These are phyloP conservation scores for Penicillium sp. DNA, from an alignment of 2,329 filamentous ascomycete genomes.

Conservation along the genomic window DNA sequence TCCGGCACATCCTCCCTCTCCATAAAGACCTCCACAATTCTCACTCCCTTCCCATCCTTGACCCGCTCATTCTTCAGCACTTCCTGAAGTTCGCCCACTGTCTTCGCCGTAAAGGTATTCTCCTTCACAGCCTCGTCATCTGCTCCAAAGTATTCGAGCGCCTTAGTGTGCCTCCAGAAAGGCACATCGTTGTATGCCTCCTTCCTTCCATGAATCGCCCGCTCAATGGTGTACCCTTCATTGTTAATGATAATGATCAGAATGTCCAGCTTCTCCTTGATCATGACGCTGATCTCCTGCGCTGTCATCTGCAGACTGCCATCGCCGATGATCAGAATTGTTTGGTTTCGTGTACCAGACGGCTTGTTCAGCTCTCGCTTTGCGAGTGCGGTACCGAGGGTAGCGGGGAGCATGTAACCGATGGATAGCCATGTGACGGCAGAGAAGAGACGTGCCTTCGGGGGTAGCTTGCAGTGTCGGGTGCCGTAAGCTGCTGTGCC, in stretches of 20 bases:
- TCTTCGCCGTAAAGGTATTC: conserved; percentile 44
- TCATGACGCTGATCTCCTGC: conserved; percentile 65
- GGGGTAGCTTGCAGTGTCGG: conserved; percentile 52
- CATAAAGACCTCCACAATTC: conserved; percentile 47
- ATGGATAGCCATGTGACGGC: conserved; percentile 61
- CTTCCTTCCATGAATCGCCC: conserved; percentile 56
- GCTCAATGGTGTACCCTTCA: conserved; percentile 60
- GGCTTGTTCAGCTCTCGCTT: conserved; percentile 25
- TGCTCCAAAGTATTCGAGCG: conserved; percentile 52
- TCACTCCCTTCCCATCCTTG: conserved; percentile 38
- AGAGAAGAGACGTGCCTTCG: conserved; percentile 49
- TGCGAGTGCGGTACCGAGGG: conserved; percentile 58
- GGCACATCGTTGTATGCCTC: conserved; percentile 58
- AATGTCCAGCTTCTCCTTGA: conserved; percentile 53
- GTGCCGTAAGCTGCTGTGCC: conserved; percentile 59
- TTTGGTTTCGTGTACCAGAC: conserved; percentile 40
- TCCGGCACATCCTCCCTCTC: conserved; percentile 36
- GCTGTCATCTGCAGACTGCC: conserved; percentile 66
- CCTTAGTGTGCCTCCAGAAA: conserved; percentile 53
- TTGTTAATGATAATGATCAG: conserved; percentile 59
- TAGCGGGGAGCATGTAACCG: conserved; percentile 60
- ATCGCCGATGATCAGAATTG: conserved; percentile 61
- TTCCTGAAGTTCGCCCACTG: conserved; percentile 47
- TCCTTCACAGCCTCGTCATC: conserved; percentile 35
- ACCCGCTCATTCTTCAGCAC: conserved; percentile 40